Percentiles rank a stretch among this genome's conserved stretches.
These are phyloP conservation scores for Suillus sp. DNA, from an alignment of 768 basidiomycete genomes.

Conservation along the genomic window DNA sequence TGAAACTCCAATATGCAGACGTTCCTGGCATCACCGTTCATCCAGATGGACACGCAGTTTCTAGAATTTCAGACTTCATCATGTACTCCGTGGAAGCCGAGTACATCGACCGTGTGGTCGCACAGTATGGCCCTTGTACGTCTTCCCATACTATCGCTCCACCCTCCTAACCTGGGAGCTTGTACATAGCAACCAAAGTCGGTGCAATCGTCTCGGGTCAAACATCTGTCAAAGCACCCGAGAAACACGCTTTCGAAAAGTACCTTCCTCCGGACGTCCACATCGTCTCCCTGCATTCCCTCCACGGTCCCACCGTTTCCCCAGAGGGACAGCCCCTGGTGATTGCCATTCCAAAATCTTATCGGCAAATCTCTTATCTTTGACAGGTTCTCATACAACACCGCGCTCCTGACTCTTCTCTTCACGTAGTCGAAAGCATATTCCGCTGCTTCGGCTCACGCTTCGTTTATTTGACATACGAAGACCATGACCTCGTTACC, in stretches of 20 bases:
- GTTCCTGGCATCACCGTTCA: constrained; percentile 66
- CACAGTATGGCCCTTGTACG: constrained; percentile 90
- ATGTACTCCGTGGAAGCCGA: constrained; percentile 96
- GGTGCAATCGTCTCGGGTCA: constrained; percentile 93
- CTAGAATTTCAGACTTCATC: constrained; percentile 89
- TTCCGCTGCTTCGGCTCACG: constrained; percentile 79
- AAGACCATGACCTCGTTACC: constrained; percentile 94
- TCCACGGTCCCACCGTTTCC: constrained; percentile 91
- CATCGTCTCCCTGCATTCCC: constrained; percentile 91
- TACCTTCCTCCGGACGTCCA: constrained; percentile 83
- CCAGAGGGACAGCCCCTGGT: constrained; percentile 91
- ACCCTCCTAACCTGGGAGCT: constrained; percentile 4
- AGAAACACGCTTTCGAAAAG: constrained; percentile 85
- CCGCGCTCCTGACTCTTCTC: constrained; percentile 72
- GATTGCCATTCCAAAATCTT: constrained; percentile 24
- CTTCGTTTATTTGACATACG: constrained; percentile 92
- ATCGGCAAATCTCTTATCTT: constrained; percentile 8
- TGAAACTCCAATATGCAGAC: constrained; percentile 61
- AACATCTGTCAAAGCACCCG: constrained; percentile 96
- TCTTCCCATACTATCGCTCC: constrained; percentile 6
- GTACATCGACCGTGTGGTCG: constrained; percentile 79
- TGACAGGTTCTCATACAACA: constrained; percentile 85
- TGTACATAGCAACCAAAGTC: constrained; percentile 79
- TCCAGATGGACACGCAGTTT: constrained; percentile 83
- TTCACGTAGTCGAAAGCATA: constrained; percentile 79